Base-by-base conservation (phyloP, 345 rosid genomes). In the Populus simonii region DNA sequence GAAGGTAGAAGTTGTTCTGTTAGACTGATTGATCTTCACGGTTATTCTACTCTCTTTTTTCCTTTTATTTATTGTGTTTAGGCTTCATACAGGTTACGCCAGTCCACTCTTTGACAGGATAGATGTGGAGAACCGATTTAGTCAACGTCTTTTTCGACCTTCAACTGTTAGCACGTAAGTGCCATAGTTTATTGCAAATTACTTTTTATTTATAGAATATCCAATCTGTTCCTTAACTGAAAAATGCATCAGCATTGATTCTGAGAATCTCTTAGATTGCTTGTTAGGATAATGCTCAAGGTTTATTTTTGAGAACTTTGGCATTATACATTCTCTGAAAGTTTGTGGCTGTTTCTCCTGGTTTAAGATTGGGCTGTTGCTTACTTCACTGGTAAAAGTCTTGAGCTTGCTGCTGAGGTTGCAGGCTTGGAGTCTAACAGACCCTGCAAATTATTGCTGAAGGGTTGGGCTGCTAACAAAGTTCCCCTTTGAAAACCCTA, bases 61-160 rank as follows among this genome's bases (percentile, higher is more conserved):
- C 27, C 66, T 70, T n/a, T 22, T 39, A 11, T 74, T 61, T 53
- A 63, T 11, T 53, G 38, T 77, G 65, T 76, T 66, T 76, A 35
- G 35, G n/a, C 18, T 59, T 35, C n/a, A 68, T 59, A 27, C 90
- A 94, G 98, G 97, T 59, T 96, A 96, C 85, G 99, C 98, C 33
- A 89, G 91, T 77, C 99, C 99, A 0, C 97, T 96, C 63, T 95
- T 96, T 81, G 99, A 96, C 81, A 88, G 83, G 59, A 91, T 96
- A 76, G 98, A 96, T 82, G 82, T 62, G 7, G 89, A 89, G 81
- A 93, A 92, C 66, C 83, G 81, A 27, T 74, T 79, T 55, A 68
- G 78, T 18, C 36, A 36, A 27, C 65, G 71, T 38, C 74, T 79
- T 61, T 59, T 69, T 74, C 74, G 78, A 49, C 74, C 82, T 41